Evolutionary conservation across 2,329 filamentous ascomycete genomes (phyloP).

Genomic region (Aureobasidium lini): DNA sequence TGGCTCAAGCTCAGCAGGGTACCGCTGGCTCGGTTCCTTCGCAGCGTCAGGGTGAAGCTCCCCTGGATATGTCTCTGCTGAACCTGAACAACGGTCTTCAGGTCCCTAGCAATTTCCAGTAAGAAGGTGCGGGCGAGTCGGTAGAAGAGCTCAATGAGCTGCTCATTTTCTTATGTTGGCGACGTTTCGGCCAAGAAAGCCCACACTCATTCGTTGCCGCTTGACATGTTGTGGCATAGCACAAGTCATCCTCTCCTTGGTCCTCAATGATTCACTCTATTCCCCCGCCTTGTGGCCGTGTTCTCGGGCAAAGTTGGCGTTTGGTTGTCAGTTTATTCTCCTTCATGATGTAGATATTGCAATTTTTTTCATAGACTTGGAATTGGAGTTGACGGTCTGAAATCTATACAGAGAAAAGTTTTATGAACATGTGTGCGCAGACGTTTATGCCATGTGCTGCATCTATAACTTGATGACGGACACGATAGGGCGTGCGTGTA

Average conservation of each 20-base stretch:
- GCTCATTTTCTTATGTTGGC: not conserved
- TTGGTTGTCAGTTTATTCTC: not conserved
- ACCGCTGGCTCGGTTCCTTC: slow-evolving; percentile 18
- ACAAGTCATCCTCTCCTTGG: slow-evolving; percentile 6
- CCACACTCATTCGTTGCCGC: not conserved
- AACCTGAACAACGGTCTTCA: slow-evolving; percentile 42
- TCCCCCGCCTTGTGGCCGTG: slow-evolving; percentile 12
- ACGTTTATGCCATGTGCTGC: no score
- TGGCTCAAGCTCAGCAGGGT: slow-evolving; percentile 17
- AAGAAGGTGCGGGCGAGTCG: not conserved
- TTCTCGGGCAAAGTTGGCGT: slow-evolving; percentile 12
- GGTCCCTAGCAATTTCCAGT: slow-evolving; percentile 13
- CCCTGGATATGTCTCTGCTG: slow-evolving; percentile 66
- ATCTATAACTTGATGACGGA: no score
- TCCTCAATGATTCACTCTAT: slow-evolving; percentile 11
- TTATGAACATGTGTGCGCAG: no score
- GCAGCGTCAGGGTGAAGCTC: slow-evolving; percentile 49
- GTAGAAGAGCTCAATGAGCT: not conserved
- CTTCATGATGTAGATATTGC: slow-evolving; percentile 13
- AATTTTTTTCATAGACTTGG: slow-evolving; percentile 3
- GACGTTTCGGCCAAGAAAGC: not conserved
- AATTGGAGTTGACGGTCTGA: not conserved
- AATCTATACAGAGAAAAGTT: no score
- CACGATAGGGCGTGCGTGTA: no score
- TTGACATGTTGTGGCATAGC: not conserved